Evolutionary conservation across 345 rosid species (phyloP), one percentile per base, ranked within the genome.

Genomic region (Salix purpurea): DNA sequence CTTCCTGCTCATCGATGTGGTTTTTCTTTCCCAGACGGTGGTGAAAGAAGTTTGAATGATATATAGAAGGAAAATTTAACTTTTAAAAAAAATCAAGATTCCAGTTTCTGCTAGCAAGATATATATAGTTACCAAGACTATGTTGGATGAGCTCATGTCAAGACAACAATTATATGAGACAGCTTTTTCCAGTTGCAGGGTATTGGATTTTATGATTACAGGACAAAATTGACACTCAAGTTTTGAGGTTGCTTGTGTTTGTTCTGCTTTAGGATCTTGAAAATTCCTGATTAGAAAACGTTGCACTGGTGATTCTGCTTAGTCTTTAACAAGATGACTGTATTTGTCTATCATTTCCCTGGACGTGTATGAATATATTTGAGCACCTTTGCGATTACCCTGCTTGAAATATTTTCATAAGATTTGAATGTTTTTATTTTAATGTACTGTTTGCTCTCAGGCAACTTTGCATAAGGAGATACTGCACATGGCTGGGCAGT

Each of bases 401-500:
- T 39, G 40, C 37, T 2, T 37, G 34, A 52, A 44, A 65, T 37
- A 15, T 62, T 16, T 64, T 52, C 21, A 65, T 65, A 10, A 24
- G 8, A 71, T 72, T 18, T 36, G 23, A 69, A 52, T 62, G 30
- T 65, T 24, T 70, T 46, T 56, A 36, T 13, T 60, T 5, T 21
- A 1, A n/a, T 61, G 40, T 8, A 21, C 48, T 60, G 30, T 60
- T 65, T 79, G 24, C 67, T 79, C 78, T 44, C 83, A 96, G 99
- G 98, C 99, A 30, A 92, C 98, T 75, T 89, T 94, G 88, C 97
- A 91, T 74, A 87, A 89, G 83, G 86, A 88, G 83, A 78, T 93
- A 56, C 91, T 96, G 60, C 83, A 90, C 87, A 96, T 94, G 98
- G 98, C 99, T 82, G 97, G 99, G 50, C 99, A 96, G 76, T 77